A percentile compares a stretch with the other conserved stretches of the same genome.
These are phyloP conservation scores for Ophiostoma sp. DNA, from an alignment of 2,329 filamentous ascomycete genomes.

Conservation along the genomic window DNA sequence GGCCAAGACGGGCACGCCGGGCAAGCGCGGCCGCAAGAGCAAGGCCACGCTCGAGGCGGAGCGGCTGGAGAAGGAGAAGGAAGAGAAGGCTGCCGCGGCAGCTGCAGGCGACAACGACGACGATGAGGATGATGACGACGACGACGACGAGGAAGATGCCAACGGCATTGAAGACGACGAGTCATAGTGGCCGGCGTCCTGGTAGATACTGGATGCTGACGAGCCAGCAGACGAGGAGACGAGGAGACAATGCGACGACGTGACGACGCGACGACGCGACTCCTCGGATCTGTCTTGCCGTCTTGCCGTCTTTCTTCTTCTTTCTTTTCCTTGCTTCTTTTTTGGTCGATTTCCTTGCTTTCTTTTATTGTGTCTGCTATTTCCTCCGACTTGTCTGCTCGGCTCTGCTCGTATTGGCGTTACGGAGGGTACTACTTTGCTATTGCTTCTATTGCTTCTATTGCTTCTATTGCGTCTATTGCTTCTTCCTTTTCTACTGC, in stretches of 20 bases:
- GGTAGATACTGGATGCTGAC: too few species aligned
- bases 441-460: not conserved
- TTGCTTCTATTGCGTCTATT: not conserved
- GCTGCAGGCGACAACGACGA: not conserved
- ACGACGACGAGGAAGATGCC: constrained; percentile 15
- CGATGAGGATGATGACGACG: constrained; percentile 10
- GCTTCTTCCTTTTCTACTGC: not conserved
- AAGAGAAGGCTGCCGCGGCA: not conserved
- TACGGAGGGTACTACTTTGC: not conserved
- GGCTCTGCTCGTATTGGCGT: not conserved
- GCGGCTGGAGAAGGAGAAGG: constrained; percentile 20
- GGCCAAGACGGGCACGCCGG: constrained; percentile 21
- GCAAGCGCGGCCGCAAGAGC: constrained; percentile 29
- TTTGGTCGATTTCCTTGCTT: not conserved
- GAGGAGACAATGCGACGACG: not conserved
- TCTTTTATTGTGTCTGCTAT: not conserved
- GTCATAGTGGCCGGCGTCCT: not conserved
- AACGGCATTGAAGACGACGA: constrained; percentile 22
- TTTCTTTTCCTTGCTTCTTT: not conserved
- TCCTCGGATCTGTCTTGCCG: not conserved
- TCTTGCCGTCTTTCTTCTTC: not conserved
- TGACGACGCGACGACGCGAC: not conserved
- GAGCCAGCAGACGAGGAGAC: too few species aligned
- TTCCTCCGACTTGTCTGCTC: not conserved
- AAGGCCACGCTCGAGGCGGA: constrained; percentile 28